phyloP scores from a whole-genome alignment of 2,329 filamentous ascomycete species.

The Pyrenophora seminiperda region DNA sequence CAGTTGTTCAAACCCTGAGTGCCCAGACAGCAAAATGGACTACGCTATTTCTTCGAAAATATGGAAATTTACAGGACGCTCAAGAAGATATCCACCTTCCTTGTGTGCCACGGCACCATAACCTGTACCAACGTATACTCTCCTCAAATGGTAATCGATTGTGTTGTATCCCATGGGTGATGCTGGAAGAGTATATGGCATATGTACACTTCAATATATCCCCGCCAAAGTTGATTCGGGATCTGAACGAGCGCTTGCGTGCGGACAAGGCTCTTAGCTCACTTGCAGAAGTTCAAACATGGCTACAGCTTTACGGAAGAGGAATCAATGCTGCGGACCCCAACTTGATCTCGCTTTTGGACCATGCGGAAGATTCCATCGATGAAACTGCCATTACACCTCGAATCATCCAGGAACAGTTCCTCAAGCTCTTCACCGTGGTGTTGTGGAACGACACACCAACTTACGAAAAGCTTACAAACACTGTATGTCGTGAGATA shows the following conservation, averaged over 20 bases:
- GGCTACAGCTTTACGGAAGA: slow-evolving; percentile 31
- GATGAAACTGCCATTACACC: slow-evolving; percentile 15
- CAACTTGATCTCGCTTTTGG: slow-evolving; percentile 1
- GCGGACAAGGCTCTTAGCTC: slow-evolving; percentile 9
- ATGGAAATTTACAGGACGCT: slow-evolving; percentile 13
- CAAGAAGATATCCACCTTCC: slow-evolving; percentile 16
- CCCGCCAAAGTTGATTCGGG: slow-evolving; percentile 25
- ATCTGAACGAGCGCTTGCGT: slow-evolving; percentile 25
- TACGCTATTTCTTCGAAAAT: slow-evolving; percentile 31
- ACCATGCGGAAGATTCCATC: neutral
- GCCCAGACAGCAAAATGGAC: slow-evolving; percentile 30
- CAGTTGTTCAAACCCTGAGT: slow-evolving; percentile 18
- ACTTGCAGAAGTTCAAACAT: slow-evolving; percentile 21
- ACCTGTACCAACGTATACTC: slow-evolving; percentile 12
- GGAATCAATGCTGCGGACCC: neutral
- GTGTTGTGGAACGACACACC: slow-evolving; percentile 18
- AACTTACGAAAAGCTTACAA: neutral
- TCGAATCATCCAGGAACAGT: slow-evolving; percentile 18
- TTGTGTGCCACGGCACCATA: slow-evolving; percentile 13
- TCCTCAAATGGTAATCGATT: neutral
- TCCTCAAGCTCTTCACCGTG: slow-evolving; percentile 23
- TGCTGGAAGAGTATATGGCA: slow-evolving; percentile 32
- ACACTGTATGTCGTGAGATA: neutral
- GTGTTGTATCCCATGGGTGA: slow-evolving; percentile 18
- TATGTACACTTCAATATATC: slow-evolving; percentile 28